Percentiles rank a stretch among this genome's conserved stretches.
These are phyloP conservation scores for Cocos nucifera DNA, from an alignment of 176 grass and related monocot genomes.

Conservation along the genomic window DNA sequence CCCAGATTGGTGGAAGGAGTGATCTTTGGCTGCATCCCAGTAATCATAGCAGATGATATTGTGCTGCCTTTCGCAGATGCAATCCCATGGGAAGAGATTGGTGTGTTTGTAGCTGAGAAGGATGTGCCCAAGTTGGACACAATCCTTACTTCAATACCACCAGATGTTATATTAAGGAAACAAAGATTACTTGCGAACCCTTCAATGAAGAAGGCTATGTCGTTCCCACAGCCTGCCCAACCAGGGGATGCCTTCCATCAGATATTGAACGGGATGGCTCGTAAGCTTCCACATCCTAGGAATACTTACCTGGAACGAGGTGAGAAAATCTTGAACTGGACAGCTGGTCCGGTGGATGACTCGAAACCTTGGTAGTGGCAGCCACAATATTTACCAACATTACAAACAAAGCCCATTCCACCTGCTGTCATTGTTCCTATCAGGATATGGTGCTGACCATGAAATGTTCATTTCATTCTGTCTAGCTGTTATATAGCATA, in stretches of 20 bases:
- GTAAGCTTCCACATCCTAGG: slow-evolving; percentile 68
- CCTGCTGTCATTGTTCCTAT: no score
- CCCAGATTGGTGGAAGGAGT: slow-evolving; percentile 82
- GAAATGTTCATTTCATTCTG: no score
- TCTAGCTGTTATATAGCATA: no score
- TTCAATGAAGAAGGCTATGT: slow-evolving; percentile 86
- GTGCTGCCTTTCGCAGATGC: slow-evolving; percentile 79
- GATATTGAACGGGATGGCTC: slow-evolving; percentile 70
- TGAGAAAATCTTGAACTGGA: slow-evolving; percentile 76
- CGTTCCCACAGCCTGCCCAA: slow-evolving; percentile 72
- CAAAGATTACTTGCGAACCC: slow-evolving; percentile 83
- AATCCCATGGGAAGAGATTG: slow-evolving; percentile 89
- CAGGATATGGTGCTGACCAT: no score
- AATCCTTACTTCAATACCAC: slow-evolving; percentile 78
- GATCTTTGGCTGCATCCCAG: slow-evolving; percentile 87
- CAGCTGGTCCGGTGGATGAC: slow-evolving; percentile 55
- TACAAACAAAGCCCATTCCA: no score
- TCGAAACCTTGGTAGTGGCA: slow-evolving; percentile 41
- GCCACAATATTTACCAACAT: not conserved
- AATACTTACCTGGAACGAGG: slow-evolving; percentile 60
- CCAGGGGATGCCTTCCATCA: slow-evolving; percentile 89
- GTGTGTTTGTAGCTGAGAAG: slow-evolving; percentile 71
- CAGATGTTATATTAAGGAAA: slow-evolving; percentile 82
- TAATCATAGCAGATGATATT: slow-evolving; percentile 88
- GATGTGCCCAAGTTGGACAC: slow-evolving; percentile 74